These are phyloP conservation scores for Gaeumannomyces tritici DNA, from an alignment of 2,329 filamentous ascomycete species.

Conservation along the genomic window DNA sequence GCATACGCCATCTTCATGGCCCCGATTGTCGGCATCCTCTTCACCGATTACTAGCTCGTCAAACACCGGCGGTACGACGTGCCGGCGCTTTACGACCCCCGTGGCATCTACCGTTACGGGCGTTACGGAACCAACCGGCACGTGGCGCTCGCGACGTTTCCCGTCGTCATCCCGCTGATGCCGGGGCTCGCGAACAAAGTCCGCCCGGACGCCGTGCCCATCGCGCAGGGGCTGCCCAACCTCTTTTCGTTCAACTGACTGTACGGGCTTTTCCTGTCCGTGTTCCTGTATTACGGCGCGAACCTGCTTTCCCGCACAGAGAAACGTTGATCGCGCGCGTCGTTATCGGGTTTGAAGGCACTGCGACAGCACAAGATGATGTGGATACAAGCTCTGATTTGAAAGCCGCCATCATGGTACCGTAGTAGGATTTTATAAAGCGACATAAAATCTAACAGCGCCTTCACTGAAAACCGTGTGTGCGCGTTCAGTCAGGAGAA, in stretches of 20 bases:
- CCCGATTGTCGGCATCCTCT: slow-evolving; percentile 30
- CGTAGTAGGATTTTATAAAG: too few species aligned
- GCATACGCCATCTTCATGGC: slow-evolving; percentile 20
- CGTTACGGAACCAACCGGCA: slow-evolving; percentile 14
- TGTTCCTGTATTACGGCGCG: slow-evolving; percentile 43
- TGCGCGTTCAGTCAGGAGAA: too few species aligned
- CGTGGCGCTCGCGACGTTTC: slow-evolving; percentile 13
- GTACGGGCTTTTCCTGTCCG: slow-evolving; percentile 47
- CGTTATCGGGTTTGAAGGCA: background rate
- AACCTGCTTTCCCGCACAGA: slow-evolving; percentile 34
- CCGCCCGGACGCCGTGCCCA: slow-evolving; percentile 9
- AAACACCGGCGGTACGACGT: slow-evolving; percentile 27
- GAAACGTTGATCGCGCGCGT: slow-evolving; percentile 26
- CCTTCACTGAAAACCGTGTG: too few species aligned
- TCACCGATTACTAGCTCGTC: slow-evolving; percentile 28
- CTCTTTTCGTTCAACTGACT: slow-evolving; percentile 60
- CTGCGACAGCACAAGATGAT: background rate
- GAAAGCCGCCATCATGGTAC: background rate
- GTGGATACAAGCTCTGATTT: background rate
- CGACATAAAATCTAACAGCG: too few species aligned
- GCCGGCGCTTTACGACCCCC: slow-evolving; percentile 29
- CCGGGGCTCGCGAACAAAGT: slow-evolving; percentile 19
- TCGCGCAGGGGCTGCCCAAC: slow-evolving; percentile 33
- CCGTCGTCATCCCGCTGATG: slow-evolving; percentile 18
- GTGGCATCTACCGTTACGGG: slow-evolving; percentile 27